Evolutionary conservation across 371 early-diverging fungal species (phyloP), one percentile per base, ranked within the genome.

Genomic region (Paraphysoderma sedebokerense): DNA sequence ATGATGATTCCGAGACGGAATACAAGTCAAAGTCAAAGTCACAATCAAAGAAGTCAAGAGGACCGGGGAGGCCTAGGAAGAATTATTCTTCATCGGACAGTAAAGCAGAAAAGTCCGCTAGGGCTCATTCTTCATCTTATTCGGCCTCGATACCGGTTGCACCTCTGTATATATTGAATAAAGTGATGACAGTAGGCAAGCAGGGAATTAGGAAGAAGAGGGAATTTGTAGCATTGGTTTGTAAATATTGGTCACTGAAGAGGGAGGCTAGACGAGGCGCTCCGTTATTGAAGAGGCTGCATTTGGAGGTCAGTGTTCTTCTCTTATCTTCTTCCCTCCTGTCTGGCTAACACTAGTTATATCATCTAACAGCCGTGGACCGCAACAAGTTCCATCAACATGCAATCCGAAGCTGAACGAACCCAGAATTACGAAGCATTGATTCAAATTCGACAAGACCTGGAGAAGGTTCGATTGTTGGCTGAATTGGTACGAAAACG

Each of bases 211-310:
- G 66, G 9, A 80, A 81, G 35, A 67, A 70, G 33, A 32, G 50
- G 0, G 60, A 65, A 12, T 57, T 88, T n/a, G 54, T 84, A 13
- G 58, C 63, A 9, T 67, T 59, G 15, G 74, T 89, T 19, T 84
- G 84, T 50, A 71, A 78, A 48, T 96, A 91, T 62, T 97, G 98
- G 96, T 76, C 91, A 0, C 62, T 93, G 11, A 97, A 97, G 60
- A 77, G 93, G 23, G 79, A 80, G 49, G 59, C 77, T 3, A 57
- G 91, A 12, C 72, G 89, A 24, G 93, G 92, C 1, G 92, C 90
- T 0, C 89, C 96, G 1, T 65, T 97, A 4, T 63, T 96, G 24
- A 95, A 92, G 57, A 70, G 95, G 29, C 65, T 97, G n/a, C 91
- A 92, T 56, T 57, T 97, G 48, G 95, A 95, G 71, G 82, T 82